Evolutionary conservation across 306 rosid species (phyloP).

Genomic region (Castanea crenata): DNA sequence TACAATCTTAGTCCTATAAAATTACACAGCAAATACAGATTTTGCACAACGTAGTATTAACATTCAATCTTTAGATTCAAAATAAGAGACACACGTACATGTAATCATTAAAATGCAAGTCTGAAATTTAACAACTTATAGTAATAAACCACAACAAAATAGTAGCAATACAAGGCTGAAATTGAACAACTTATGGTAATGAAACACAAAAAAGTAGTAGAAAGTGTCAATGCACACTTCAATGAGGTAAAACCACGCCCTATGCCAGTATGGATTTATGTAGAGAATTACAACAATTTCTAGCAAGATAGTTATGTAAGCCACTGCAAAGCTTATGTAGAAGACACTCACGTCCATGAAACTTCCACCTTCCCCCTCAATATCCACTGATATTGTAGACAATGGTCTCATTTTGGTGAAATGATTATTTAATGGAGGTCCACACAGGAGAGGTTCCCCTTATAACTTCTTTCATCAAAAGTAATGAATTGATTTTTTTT

Average conservation of each 20-base stretch:
- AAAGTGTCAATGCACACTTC: neutral
- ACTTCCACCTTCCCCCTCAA: neutral
- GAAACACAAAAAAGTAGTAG: neutral
- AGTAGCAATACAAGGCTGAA: no score
- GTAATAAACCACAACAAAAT: no score
- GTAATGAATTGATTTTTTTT: neutral
- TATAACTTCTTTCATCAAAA: neutral
- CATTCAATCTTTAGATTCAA: no score
- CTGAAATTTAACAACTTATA: no score
- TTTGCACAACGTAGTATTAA: no score
- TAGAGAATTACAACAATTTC: neutral
- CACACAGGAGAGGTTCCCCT: neutral
- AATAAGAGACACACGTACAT: no score
- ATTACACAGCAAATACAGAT: no score
- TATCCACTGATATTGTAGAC: neutral
- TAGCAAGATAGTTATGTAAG: neutral
- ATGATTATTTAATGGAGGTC: neutral
- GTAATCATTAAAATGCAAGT: no score
- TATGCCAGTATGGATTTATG: neutral
- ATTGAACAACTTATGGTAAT: neutral
- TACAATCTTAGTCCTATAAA: no score
- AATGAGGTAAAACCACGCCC: neutral
- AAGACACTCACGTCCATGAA: neutral
- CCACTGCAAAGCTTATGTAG: neutral
- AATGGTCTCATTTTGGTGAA: neutral